A percentile compares a stretch with the other conserved stretches of the same genome.
These are phyloP conservation scores for Kickxella alabastrina DNA, from an alignment of 192 early-diverging fungal genomes.

Conservation along the genomic window DNA sequence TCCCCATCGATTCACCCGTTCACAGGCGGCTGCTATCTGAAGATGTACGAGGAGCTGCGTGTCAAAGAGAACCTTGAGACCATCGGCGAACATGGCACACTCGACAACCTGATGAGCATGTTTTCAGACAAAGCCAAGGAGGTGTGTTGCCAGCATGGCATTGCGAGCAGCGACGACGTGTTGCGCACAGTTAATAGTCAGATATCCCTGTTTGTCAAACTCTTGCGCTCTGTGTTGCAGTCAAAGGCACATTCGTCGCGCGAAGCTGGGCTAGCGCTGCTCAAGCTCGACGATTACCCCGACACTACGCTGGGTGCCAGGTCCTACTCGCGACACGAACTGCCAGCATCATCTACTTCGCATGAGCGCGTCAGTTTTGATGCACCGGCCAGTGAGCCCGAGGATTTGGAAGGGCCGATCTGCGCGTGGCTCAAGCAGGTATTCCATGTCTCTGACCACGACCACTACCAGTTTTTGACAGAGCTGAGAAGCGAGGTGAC, in stretches of 20 bases:
- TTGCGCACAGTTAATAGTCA: constrained; percentile 45
- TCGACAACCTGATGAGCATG: constrained; percentile 34
- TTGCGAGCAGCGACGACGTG: constrained; percentile 22
- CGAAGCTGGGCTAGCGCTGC: constrained; percentile 43
- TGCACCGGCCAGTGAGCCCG: constrained; percentile 1
- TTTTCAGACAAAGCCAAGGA: constrained; percentile 26
- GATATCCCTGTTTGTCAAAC: constrained; percentile 35
- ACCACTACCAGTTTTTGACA: constrained; percentile 23
- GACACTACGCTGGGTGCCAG: constrained; percentile 4
- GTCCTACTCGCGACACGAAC: constrained; percentile 10
- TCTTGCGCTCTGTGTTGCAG: constrained; percentile 39
- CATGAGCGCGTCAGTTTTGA: constrained; percentile 5
- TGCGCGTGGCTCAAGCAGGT: constrained; percentile 33
- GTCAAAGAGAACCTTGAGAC: constrained; percentile 24
- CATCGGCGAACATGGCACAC: constrained; percentile 26
- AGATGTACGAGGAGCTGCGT: constrained; percentile 29
- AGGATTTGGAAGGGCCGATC: constrained; percentile 6
- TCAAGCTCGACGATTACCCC: constrained; percentile 44
- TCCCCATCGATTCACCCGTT: constrained; percentile 44
- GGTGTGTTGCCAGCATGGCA: constrained; percentile 25
- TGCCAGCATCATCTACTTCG: constrained; percentile 5
- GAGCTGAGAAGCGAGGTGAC: constrained; percentile 41
- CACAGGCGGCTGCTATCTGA: constrained; percentile 36
- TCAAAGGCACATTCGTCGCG: constrained; percentile 45
- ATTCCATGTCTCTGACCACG: constrained; percentile 31